Base-by-base conservation (phyloP, 2,329 filamentous ascomycete species). In the Cladophialophora bantiana region DNA sequence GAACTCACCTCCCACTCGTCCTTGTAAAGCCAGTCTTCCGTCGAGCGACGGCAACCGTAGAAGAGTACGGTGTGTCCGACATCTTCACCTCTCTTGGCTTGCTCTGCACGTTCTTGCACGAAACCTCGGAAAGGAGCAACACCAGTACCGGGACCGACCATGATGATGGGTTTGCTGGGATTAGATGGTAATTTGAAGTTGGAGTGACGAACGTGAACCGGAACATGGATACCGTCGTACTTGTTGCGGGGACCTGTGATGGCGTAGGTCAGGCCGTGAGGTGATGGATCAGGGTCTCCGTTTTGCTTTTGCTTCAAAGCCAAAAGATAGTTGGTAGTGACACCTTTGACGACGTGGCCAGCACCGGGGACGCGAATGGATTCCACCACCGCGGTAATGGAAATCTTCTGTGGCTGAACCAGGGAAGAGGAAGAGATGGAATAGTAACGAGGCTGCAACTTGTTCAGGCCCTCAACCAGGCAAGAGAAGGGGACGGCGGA, bases 141-240 rank as follows among this genome's bases (percentile, higher is more conserved):
- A 83, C 95, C 95, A 61, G 95, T 98, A 77, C 95, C 95, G 12
- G 95, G 95, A 31, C 95, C 95, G 73, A 98, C 88, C 89, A 97
- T 94, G 78, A 99, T 96, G 74, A 99, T 84, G 35, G 95, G 95
- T 81, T 96, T 96, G 57, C 90, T 88, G 3, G 95, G 93, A 75
- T 99, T 94, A 15, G 95, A 97, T 7, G 95, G 95, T 35, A 99
- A 88, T 84, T 98, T 98, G 88, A 99, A 99, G 84, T 98, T 99
- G 71, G 95, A 98, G 82, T 97, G 94, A 71, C 95, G 92, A 67
- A 99, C 89, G 77, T 99, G 95, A 13, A 99, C 92, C 2, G 95
- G 95, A 31, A 98, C 90, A 76, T 96, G 94, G 68, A 97, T 90
- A 68, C 94, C 94, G 75, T 97, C 92, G 79, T 98, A 99, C 82